These are phyloP conservation scores for Nicotiana tabacum DNA, from an alignment of 257 asterid genomes.

Conservation along the genomic window DNA sequence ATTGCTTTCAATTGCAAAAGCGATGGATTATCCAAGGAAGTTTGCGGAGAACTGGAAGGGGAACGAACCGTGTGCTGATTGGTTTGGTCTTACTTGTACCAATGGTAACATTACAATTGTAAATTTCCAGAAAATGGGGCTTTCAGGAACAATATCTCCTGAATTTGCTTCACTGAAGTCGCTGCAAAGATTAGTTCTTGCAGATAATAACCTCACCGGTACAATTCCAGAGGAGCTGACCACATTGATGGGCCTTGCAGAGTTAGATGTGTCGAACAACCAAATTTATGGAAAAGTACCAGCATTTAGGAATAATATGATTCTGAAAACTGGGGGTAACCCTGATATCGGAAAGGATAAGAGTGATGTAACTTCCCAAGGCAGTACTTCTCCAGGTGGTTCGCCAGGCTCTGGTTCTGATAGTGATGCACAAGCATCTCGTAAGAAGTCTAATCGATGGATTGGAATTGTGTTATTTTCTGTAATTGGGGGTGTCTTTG, in stretches of 20 bases:
- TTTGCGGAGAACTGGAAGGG: conserved; percentile 81
- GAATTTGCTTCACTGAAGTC: conserved; percentile 53
- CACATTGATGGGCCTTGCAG: conserved; percentile 45
- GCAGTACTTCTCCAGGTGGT: conserved; percentile 25
- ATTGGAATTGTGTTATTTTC: conserved; percentile 47
- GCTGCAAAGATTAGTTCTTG: conserved; percentile 65
- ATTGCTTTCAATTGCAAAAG: conserved; percentile 47
- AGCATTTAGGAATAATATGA: conserved; percentile 42
- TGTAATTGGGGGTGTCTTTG: conserved; percentile 46
- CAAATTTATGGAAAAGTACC: conserved; percentile 70
- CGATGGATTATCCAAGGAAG: conserved; percentile 56
- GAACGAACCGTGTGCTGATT: conserved; percentile 73
- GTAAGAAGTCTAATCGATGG: conserved; percentile 33
- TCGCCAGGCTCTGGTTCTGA: conserved; percentile 21
- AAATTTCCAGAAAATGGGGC: conserved; percentile 84
- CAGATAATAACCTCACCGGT: conserved; percentile 68
- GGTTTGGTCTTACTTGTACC: conserved; percentile 82
- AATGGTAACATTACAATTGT: conserved; percentile 64
- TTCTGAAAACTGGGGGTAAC: conserved; percentile 57
- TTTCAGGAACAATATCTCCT: conserved; percentile 62
- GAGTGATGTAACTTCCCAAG: conserved; percentile 23
- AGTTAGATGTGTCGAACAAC: conserved; percentile 77
- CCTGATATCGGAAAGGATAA: conserved; percentile 66
- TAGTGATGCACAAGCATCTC: not conserved
- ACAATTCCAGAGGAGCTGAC: conserved; percentile 62